Conservation (phyloP, 228 moss, liverwort and hornwort species). For the Sphagnum fallax region DNA sequence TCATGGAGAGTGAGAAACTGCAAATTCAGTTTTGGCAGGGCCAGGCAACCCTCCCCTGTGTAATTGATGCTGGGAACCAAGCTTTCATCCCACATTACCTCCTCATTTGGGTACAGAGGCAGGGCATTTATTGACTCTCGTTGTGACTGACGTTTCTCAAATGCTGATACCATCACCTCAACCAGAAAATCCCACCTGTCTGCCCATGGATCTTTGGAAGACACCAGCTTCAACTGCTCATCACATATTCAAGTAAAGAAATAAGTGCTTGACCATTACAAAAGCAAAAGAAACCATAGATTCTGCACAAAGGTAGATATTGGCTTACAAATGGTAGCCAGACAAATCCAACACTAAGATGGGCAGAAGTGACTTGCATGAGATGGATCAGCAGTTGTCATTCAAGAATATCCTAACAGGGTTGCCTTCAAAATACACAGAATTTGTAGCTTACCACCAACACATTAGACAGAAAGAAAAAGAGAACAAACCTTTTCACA, state of each 20-base stretch:
- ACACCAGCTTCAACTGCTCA: slow-evolving; percentile 66
- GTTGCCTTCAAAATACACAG: not conserved
- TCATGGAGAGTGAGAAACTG: slow-evolving; percentile 99
- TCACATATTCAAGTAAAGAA: not conserved
- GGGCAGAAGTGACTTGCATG: no score
- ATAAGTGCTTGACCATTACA: not conserved
- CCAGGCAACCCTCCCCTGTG: slow-evolving; percentile 85
- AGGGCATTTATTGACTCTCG: slow-evolving; percentile 89
- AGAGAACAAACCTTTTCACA: slow-evolving; percentile 41
- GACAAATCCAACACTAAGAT: no score
- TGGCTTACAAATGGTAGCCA: no score
- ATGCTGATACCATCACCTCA: slow-evolving; percentile 73
- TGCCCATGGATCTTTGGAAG: slow-evolving; percentile 67
- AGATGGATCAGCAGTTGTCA: no score
- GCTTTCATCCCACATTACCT: slow-evolving; percentile 98
- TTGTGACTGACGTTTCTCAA: slow-evolving; percentile 84
- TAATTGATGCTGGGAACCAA: slow-evolving; percentile 95
- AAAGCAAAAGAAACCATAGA: no score
- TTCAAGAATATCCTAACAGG: not conserved
- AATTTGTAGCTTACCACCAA: not conserved
- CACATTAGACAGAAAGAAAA: not conserved
- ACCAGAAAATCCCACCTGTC: slow-evolving; percentile 64
- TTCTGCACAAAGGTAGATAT: no score
- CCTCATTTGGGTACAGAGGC: slow-evolving; percentile 95
- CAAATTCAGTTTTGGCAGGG: slow-evolving; percentile 84